Conservation (phyloP, 257 asterid species). For the Solanum phureja region DNA sequence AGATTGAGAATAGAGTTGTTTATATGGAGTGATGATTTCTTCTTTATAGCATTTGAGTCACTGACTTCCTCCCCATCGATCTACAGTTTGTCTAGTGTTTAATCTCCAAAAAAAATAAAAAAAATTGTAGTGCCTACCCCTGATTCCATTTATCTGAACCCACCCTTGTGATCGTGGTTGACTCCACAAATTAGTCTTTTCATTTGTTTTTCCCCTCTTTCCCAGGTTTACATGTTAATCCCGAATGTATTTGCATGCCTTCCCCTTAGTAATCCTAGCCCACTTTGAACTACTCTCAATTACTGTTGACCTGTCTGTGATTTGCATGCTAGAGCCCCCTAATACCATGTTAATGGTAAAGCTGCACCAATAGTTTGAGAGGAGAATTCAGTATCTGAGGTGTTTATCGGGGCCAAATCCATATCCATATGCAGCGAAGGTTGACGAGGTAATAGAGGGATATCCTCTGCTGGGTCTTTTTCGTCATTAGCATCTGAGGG, state of each 20-base stretch:
- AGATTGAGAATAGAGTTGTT: not conserved
- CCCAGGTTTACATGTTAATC: not conserved
- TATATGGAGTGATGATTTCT: not conserved
- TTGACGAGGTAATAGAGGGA: not conserved
- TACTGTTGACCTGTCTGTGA: not conserved
- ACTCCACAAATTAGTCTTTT: not conserved
- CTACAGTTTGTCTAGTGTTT: not conserved
- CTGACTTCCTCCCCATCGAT: not conserved
- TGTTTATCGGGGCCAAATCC: not conserved
- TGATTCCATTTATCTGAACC: not conserved
- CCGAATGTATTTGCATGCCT: not conserved
- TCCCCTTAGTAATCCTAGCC: not conserved
- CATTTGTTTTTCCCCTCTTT: not conserved
- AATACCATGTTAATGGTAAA: not conserved
- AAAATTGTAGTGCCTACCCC: not conserved
- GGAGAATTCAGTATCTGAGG: not conserved
- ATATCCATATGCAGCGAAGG: not conserved
- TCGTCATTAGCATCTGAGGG: not conserved
- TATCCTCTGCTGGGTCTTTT: not conserved
- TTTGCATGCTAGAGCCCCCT: not conserved
- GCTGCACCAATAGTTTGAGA: not conserved
- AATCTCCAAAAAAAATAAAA: not conserved
- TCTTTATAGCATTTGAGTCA: not conserved
- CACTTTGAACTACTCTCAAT: not conserved
- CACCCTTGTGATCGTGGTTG: not conserved